Base-by-base conservation (phyloP, 495 filamentous ascomycete genomes). In the Penicillium arizonense region DNA sequence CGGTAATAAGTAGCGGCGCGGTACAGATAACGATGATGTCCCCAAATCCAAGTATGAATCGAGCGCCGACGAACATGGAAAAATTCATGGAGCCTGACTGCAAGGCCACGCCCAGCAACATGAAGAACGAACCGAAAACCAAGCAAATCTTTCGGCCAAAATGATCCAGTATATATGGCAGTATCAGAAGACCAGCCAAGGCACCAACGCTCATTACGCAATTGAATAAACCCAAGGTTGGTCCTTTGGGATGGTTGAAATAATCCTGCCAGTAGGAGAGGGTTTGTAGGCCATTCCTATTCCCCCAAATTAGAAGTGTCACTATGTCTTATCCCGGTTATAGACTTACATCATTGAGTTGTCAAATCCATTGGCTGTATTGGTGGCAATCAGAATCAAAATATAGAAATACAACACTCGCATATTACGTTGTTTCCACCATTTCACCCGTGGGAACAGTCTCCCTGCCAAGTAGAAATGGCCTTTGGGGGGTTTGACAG, bases 251-350 rank as follows among this genome's bases (percentile, higher is more conserved):
- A 34, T 70, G 55, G 44, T 61, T 45, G 58, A 79, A 78, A 42
- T 67, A 75, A 5, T 72, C 59, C 28, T 69, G 53, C 78, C 76
- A 82, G 36, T 72, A 65, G 10, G 57, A 47, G 1, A 81, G 58
- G 0, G 77, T 54, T 58, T 83, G 78, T 0, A 83, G 58, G 21
- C 77, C 79, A 53, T 80, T 82, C 56, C 45, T 55, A 20, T 5
- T 18, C 2, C 16, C 5, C 6, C 28, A 28, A 44, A 18, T 28
- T 7, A 44, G 18, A 28, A 12, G 13, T 9, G 32, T 30, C 0
- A 34, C 2, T 28, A 8, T 2, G 10, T 18, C 14, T 8, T 7
- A 26, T 26, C 7, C 1, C 24, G 24, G 0, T 26, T 26, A 26
- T 26, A 3, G 3, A 20, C 51, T 34, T 34, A 49, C 71, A 80